A percentile compares a stretch with the other conserved stretches of the same genome.
Conservation (phyloP, 2,329 filamentous ascomycete genomes). For the Ophiocordyceps camponoti-leonardi region DNA sequence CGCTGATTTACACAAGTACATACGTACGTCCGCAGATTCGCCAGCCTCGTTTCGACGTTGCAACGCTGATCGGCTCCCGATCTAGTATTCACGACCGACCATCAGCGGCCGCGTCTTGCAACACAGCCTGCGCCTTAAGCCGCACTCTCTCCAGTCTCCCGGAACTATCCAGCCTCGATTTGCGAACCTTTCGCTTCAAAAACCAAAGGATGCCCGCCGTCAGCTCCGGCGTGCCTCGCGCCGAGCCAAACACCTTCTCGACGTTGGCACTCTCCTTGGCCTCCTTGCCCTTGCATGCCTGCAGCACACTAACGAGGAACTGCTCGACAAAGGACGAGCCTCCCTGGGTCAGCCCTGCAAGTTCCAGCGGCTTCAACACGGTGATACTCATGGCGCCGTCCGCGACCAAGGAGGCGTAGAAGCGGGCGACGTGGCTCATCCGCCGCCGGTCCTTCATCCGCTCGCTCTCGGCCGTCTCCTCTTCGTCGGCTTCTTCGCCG, state of each 20-base stretch:
- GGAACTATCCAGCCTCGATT: conserved; percentile 36
- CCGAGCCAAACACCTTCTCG: conserved; percentile 47
- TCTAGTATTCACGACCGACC: not conserved
- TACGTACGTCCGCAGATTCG: too few relatives aligned
- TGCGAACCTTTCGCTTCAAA: conserved; percentile 55
- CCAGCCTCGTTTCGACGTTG: too few relatives aligned
- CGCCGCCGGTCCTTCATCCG: conserved; percentile 29
- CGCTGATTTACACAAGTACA: too few relatives aligned
- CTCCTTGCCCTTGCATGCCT: conserved; percentile 35
- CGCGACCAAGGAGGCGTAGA: conserved; percentile 34
- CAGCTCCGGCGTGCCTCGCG: conserved; percentile 48
- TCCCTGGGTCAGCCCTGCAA: conserved; percentile 60
- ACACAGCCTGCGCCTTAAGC: conserved; percentile 13
- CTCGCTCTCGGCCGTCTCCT: conserved; percentile 29
- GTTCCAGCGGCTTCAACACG: conserved; percentile 53
- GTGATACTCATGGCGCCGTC: conserved; percentile 27
- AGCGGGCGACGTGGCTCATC: conserved; percentile 33
- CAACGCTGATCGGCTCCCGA: too few relatives aligned
- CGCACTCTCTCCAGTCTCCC: conserved; percentile 21
- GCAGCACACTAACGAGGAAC: conserved; percentile 58
- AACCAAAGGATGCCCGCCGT: conserved; percentile 65
- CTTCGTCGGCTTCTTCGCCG: conserved; percentile 43
- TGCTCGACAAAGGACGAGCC: conserved; percentile 67
- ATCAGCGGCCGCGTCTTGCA: not conserved
- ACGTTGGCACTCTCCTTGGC: conserved; percentile 39